Evolutionary conservation across 2,329 filamentous ascomycete genomes (phyloP).

Genomic region (Fusarium austroafricanum): DNA sequence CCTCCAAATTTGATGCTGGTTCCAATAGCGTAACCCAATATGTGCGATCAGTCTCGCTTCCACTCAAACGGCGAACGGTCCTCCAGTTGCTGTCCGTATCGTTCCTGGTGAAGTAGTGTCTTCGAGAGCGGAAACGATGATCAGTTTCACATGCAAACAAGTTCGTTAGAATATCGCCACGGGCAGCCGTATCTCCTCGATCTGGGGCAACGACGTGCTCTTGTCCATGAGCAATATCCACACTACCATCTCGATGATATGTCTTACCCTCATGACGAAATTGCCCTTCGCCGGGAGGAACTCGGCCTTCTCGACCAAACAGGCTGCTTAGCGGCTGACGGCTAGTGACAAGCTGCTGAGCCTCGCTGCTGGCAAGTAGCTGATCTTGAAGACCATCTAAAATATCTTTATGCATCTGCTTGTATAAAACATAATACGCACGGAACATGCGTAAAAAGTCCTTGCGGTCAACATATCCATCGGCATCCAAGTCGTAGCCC

Average conservation of each 20-base stretch:
- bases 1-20: slow-evolving; percentile 58
- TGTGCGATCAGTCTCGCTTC: slow-evolving; percentile 50
- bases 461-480: slow-evolving; percentile 85
- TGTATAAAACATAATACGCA: slow-evolving; percentile 91
- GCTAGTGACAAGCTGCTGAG: slow-evolving; percentile 79
- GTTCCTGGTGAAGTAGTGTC: slow-evolving; percentile 46
- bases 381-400: slow-evolving; percentile 82
- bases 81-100: slow-evolving; percentile 53
- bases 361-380: slow-evolving; percentile 78
- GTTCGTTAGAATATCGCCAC: slow-evolving; percentile 69
- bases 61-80: slow-evolving; percentile 48
- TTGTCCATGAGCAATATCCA: slow-evolving; percentile 70
- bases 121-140: slow-evolving; percentile 45
- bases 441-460: slow-evolving; percentile 93
- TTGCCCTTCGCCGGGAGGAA: slow-evolving; percentile 71
- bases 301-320: slow-evolving; percentile 78
- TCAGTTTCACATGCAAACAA: slow-evolving; percentile 58
- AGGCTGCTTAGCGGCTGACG: slow-evolving; percentile 80
- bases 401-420: slow-evolving; percentile 88
- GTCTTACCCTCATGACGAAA: slow-evolving; percentile 73
- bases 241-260: slow-evolving; percentile 70
- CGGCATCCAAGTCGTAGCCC: slow-evolving; percentile 89
- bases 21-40: slow-evolving; percentile 60
- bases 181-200: slow-evolving; percentile 68
- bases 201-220: slow-evolving; percentile 69